Percentiles rank a stretch among this genome's conserved stretches.
These are phyloP conservation scores for Penicillium egyptiacum DNA, from an alignment of 495 filamentous ascomycete species.

Conservation along the genomic window DNA sequence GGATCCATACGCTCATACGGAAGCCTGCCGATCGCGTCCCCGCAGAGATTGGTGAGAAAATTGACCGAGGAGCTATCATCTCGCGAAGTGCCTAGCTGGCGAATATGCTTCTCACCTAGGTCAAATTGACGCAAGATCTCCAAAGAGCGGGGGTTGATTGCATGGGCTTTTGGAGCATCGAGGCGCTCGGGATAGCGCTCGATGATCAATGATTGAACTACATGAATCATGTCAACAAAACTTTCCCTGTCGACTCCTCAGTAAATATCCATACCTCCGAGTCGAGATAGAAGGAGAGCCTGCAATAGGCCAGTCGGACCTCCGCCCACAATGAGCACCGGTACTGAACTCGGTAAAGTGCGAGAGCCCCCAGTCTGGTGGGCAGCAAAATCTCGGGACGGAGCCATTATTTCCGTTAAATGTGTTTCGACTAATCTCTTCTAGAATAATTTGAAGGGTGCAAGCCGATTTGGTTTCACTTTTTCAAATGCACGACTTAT, in stretches of 20 bases:
- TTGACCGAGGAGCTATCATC: conserved; percentile 32
- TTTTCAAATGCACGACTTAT: not conserved
- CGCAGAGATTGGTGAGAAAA: conserved; percentile 31
- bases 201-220: conserved; percentile 27
- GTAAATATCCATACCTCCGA: conserved; percentile 16
- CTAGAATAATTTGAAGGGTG: not conserved
- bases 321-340: conserved; percentile 40
- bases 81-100: conserved; percentile 24
- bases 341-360: conserved; percentile 12
- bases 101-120: conserved; percentile 29
- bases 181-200: conserved; percentile 30
- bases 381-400: conserved; percentile 3
- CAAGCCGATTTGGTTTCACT: not conserved
- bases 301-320: conserved; percentile 34
- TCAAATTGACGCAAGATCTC: conserved; percentile 33
- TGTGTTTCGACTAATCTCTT: too few species aligned
- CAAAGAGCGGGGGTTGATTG: conserved; percentile 29
- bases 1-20: conserved; percentile 37
- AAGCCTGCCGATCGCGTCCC: conserved; percentile 26
- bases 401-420: not conserved
- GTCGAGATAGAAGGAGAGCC: conserved; percentile 28
- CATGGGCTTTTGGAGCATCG: conserved; percentile 33
- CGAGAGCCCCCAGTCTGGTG: not conserved
- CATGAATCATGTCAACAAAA: not conserved
- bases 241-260: not conserved